These are phyloP conservation scores for Microdochium paspali DNA, from an alignment of 2,329 filamentous ascomycete species.

Conservation along the genomic window DNA sequence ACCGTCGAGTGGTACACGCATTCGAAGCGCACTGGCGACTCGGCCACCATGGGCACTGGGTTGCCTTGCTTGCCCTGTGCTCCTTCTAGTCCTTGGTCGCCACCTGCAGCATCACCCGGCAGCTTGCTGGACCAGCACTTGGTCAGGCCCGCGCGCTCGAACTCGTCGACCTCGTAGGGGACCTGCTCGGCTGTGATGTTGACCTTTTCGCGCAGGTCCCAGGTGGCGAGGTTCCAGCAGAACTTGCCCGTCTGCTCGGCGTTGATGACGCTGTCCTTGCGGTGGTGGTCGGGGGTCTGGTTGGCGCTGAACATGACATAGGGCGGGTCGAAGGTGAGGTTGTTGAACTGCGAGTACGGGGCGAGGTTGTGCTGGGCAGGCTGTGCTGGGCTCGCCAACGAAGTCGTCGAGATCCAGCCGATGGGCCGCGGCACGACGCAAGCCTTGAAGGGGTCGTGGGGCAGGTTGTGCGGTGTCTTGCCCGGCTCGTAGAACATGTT, in stretches of 20 bases:
- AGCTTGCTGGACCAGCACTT: conserved; percentile 29
- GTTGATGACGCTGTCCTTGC: conserved; percentile 50
- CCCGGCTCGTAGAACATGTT: conserved; percentile 13
- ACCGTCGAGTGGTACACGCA: conserved; percentile 46
- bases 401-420: conserved; percentile 48
- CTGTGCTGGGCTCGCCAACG: background rate
- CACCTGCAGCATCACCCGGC: background rate
- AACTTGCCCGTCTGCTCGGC: conserved; percentile 45
- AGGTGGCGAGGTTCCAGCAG: conserved; percentile 52
- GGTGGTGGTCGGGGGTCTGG: conserved; percentile 31
- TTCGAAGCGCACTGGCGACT: conserved; percentile 48
- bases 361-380: conserved; percentile 31
- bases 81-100: too few species aligned
- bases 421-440: conserved; percentile 53
- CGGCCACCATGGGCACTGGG: conserved; percentile 39
- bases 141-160: conserved; percentile 34
- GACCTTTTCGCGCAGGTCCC: conserved; percentile 41
- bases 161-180: conserved; percentile 41
- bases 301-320: conserved; percentile 55
- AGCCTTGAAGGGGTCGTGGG: conserved; percentile 25
- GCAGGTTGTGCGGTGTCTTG: conserved; percentile 10
- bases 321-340: conserved; percentile 52
- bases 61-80: background rate
- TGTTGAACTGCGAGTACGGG: conserved; percentile 54
- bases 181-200: conserved; percentile 44